These are phyloP conservation scores for Lanmaoa pseudosensibilis DNA, from an alignment of 768 basidiomycete genomes.

Conservation along the genomic window DNA sequence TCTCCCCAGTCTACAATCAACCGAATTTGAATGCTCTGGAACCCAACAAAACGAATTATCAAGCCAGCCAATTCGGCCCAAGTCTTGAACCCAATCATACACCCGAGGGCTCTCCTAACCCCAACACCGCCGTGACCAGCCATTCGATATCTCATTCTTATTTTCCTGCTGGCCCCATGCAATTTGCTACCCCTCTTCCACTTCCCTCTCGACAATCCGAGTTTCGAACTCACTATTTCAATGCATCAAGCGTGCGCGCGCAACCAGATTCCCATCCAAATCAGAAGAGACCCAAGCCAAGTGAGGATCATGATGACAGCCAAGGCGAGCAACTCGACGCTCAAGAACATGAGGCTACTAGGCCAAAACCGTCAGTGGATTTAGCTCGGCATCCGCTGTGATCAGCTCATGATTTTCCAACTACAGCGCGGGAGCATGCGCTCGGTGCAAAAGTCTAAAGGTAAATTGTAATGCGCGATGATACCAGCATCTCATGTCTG, in stretches of 20 bases:
- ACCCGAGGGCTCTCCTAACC: constrained; percentile 15
- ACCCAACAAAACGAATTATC: constrained; percentile 17
- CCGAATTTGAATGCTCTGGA: constrained; percentile 8
- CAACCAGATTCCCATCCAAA: constrained; percentile 3
- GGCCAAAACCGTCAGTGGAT: constrained; percentile 25
- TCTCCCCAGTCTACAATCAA: constrained; percentile 18
- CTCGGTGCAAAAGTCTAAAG: constrained; percentile 64
- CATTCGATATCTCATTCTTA: constrained; percentile 16
- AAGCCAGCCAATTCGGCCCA: constrained; percentile 6
- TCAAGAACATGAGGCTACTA: constrained; percentile 22
- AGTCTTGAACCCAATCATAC: constrained; percentile 5
- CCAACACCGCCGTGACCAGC: neutral
- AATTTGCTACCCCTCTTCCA: constrained; percentile 30
- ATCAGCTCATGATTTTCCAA: constrained; percentile 4
- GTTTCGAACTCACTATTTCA: constrained; percentile 29
- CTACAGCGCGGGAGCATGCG: constrained; percentile 58
- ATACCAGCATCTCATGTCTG: neutral
- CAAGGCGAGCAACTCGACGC: constrained; percentile 21
- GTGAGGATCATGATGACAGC: constrained; percentile 18
- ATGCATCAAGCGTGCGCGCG: neutral
- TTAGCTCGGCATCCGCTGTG: neutral
- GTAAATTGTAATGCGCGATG: constrained; percentile 22
- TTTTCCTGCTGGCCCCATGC: constrained; percentile 29
- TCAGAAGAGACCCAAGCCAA: constrained; percentile 22
- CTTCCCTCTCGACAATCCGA: constrained; percentile 32